Base-by-base conservation (phyloP, 73 alveolate species). In the Durusdinium trenchii region DNA sequence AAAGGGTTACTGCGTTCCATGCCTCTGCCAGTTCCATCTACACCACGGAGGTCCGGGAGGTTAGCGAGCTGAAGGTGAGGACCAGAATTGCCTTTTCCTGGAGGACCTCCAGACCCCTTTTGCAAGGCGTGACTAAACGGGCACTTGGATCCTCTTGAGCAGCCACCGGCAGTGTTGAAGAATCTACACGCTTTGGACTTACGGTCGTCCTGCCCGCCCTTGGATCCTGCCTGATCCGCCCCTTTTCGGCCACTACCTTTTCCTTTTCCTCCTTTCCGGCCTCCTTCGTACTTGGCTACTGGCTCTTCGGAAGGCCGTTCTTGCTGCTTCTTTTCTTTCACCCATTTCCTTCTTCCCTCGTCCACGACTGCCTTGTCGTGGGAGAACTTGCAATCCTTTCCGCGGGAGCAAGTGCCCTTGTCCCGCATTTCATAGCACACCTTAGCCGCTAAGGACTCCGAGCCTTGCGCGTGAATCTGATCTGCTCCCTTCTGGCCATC, bases 291-390 rank as follows among this genome's bases (percentile, higher is more conserved):
- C 46, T 28, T 14, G 26, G 81, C 81, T 67, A 32, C 18, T 38
- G 12, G 46, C 18, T 9, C 46, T 10, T 67, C 47, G 26, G 46
- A 14, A 32, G 81, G 7, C 43, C 38, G 38, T 67, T n/a, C 81
- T 10, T 38, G 46, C 46, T 38, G n/a, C 81, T 67, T 67, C 7
- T 67, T 67, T 38, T 67, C 81, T 45, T 45, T 38, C 81, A 67
- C 26, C 46, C 20, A 38, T 32, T 67, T 67, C 81, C n/a, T 67
- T 18, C 81, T 1, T 1, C 46, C 81, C n/a, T 67, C 81, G 1
- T 67, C 81, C 4, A 67, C 81, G 50, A 67, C 81, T 7, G 81
- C 81, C 47, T 67, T 67, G 81, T 67, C 81, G 46, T 67, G 81
- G 9, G n/a, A 9, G 7, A 32, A 67, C 43, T 9, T 67, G 81